These are phyloP conservation scores for Arabidopsis arenosa DNA, from an alignment of 345 rosid species.

Conservation along the genomic window DNA sequence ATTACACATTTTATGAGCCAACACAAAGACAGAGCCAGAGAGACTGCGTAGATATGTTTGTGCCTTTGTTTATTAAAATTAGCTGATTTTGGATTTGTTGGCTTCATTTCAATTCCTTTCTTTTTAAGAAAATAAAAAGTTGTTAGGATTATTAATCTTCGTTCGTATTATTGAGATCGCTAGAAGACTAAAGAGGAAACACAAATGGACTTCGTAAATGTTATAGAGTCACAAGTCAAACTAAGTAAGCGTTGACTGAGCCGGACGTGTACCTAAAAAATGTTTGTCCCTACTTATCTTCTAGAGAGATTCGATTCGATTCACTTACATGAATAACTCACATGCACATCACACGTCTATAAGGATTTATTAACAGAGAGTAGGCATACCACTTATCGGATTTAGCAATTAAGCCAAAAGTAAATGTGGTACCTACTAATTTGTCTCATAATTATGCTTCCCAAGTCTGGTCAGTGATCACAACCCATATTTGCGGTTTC, in stretches of 20 bases:
- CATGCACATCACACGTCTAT: too few relatives aligned
- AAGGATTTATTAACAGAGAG: too few relatives aligned
- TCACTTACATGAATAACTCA: background rate
- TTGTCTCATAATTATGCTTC: too few relatives aligned
- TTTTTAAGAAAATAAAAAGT: background rate
- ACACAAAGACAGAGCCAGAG: constrained; percentile 13
- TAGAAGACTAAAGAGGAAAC: background rate
- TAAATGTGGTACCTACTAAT: too few relatives aligned
- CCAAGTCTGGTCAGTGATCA: too few relatives aligned
- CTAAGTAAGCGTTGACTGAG: constrained; percentile 37
- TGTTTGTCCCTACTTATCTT: background rate
- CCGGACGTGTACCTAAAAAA: constrained; percentile 16
- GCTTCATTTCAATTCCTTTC: background rate
- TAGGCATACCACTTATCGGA: too few relatives aligned
- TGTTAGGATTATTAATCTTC: background rate
- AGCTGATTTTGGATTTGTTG: background rate
- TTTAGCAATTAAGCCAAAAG: too few relatives aligned
- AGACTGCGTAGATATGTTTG: constrained; percentile 24
- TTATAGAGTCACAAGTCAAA: constrained; percentile 22
- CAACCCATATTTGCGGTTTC: too few relatives aligned
- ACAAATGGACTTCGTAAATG: constrained; percentile 27
- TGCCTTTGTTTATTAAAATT: background rate
- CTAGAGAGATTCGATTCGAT: too few relatives aligned
- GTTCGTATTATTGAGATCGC: background rate
- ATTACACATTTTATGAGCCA: constrained; percentile 11